These are phyloP conservation scores for Phlebopus sp. DNA, from an alignment of 1,284 basidiomycete species.

Conservation along the genomic window DNA sequence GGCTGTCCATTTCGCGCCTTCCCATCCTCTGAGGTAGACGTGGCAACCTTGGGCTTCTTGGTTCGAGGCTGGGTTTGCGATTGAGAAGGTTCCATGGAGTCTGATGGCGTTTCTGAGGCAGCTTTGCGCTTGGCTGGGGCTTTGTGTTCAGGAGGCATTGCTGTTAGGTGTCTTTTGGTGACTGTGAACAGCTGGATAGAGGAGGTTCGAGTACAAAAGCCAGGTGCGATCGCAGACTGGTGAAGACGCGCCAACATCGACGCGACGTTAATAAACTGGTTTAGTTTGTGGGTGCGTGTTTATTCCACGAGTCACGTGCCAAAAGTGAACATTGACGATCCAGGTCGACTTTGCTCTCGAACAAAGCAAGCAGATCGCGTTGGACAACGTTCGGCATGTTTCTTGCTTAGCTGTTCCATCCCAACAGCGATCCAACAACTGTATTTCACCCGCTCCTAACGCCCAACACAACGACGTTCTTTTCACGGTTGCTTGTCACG, in stretches of 20 bases:
- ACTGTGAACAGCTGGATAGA: background rate
- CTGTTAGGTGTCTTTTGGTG: background rate
- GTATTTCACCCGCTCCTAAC: background rate
- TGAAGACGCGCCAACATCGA: slow-evolving; percentile 1
- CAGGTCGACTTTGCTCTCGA: background rate
- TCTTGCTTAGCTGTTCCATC: background rate
- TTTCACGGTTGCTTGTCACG: background rate
- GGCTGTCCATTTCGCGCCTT: slow-evolving; percentile 51
- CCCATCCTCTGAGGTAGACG: slow-evolving; percentile 9
- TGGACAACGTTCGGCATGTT: slow-evolving; percentile 8
- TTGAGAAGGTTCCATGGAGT: slow-evolving; percentile 14
- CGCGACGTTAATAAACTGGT: background rate
- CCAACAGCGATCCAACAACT: background rate
- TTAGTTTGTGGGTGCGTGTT: slow-evolving; percentile 13
- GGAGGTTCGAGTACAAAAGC: background rate
- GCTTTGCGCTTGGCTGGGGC: slow-evolving; percentile 26
- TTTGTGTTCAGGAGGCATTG: slow-evolving; percentile 33
- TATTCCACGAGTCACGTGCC: slow-evolving; percentile 14
- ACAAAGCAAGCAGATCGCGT: slow-evolving; percentile 9
- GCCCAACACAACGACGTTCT: slow-evolving; percentile 2
- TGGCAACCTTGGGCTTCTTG: slow-evolving; percentile 28
- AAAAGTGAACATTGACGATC: slow-evolving; percentile 12
- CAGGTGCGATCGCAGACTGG: background rate
- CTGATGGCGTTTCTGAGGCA: slow-evolving; percentile 20
- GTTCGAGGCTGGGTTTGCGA: slow-evolving; percentile 11